Conservation (phyloP, 2,329 filamentous ascomycete species). For the Massarina eburnea region DNA sequence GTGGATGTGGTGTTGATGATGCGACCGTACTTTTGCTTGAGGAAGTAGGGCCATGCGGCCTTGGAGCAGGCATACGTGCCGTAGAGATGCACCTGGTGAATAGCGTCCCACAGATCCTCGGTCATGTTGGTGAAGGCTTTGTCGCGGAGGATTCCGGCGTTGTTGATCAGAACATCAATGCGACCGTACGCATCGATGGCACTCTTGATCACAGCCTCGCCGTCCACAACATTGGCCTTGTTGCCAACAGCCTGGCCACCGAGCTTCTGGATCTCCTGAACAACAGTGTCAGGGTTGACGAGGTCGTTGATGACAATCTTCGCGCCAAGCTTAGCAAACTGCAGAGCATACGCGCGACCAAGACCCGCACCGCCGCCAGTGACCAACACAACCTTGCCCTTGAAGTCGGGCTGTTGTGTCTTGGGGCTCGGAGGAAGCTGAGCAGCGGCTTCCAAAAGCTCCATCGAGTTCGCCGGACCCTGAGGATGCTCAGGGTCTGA, state of each 20-base stretch:
- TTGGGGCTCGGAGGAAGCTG: constrained; percentile 34
- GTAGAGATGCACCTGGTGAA: constrained; percentile 87
- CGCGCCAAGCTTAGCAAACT: constrained; percentile 81
- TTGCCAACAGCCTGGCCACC: constrained; percentile 90
- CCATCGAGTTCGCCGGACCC: constrained; percentile 85
- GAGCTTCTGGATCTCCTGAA: constrained; percentile 85
- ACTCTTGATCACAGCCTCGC: constrained; percentile 85
- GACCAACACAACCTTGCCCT: constrained; percentile 42
- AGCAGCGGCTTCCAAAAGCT: constrained; percentile 54
- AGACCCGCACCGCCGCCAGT: constrained; percentile 59
- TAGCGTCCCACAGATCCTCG: constrained; percentile 87
- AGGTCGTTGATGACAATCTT: constrained; percentile 94
- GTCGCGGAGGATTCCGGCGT: constrained; percentile 94
- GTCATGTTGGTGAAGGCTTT: constrained; percentile 99
- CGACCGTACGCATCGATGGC: constrained; percentile 93
- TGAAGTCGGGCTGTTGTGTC: constrained; percentile 38
- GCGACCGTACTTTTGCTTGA: constrained; percentile 98
- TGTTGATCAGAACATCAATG: constrained; percentile 95
- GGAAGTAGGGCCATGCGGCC: constrained; percentile 95
- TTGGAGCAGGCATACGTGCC: constrained; percentile 97
- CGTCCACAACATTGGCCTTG: constrained; percentile 91
- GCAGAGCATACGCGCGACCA: constrained; percentile 84
- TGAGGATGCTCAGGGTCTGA: constrained; percentile 78
- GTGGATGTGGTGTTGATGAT: constrained; percentile 97
- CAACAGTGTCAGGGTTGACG: constrained; percentile 85